Base-by-base conservation (phyloP, 2,329 filamentous ascomycete genomes). In the Talaromyces sp. region DNA sequence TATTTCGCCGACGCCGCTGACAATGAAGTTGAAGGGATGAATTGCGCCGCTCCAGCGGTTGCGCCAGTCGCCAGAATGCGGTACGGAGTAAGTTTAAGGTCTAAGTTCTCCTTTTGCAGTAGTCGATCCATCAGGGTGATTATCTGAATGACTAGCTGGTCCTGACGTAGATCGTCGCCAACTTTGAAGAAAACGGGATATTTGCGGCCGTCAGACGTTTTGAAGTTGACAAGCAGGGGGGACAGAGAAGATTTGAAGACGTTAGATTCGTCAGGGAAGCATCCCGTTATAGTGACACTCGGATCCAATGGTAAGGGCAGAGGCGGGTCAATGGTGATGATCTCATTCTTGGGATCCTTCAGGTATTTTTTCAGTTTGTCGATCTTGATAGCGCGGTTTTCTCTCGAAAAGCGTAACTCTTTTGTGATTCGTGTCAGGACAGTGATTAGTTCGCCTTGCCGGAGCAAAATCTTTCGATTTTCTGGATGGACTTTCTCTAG, bases 151-250 rank as follows among this genome's bases (percentile, higher is more conserved):
- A 99, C 94, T 2, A 99, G 86, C 75, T 99, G 95, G 74, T 99
- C 95, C 78, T 99, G 95, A 14, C 95, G 90, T 60, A 99, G 83
- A 75, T 99, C 95, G 74, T 99, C 95, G 41, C 95, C 95, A 1
- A 93, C 93, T 78, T 99, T 99, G 86, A 99, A 99, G 62, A 98
- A 90, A 68, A 99, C 90, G 10, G 94, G 90, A 74, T 98, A 99
- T 66, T 89, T 90, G 45, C 84, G 85, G 8, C 91, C 91, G 2
- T 86, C 86, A 0, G 86, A 84, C 0, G 93, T 96, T 73, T 90
- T 93, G 81, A 98, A 97, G 10, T 91, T 91, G 66, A 97, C 88
- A 71, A 95, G 92, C 66, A 99, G 90, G 0, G 95, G 95, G 50
- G 92, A 93, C 9, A 99, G 81, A 0, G 93, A 95, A 0, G 95